A percentile compares a stretch with the other conserved stretches of the same genome.
Evolutionary conservation across 2,329 filamentous ascomycete species (phyloP).

Genomic region (Penicillium frequentans): DNA sequence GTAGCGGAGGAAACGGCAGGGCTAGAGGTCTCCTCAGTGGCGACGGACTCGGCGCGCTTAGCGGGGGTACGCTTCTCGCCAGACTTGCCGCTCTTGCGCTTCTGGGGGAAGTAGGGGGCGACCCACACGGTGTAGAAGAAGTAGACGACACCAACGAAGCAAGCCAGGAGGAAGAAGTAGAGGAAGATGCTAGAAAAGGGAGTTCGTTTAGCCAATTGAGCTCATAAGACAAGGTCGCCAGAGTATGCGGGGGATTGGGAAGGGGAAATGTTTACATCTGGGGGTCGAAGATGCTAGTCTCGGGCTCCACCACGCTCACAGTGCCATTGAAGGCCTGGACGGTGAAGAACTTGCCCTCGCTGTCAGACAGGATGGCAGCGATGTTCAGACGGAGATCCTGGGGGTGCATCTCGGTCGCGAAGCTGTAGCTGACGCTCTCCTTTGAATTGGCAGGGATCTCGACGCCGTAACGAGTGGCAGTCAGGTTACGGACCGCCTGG

Average conservation of each 20-base stretch:
- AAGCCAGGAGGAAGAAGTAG: slow-evolving; percentile 81
- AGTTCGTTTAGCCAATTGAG: slow-evolving; percentile 15
- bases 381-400: slow-evolving; percentile 82
- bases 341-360: slow-evolving; percentile 70
- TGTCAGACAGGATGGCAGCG: slow-evolving; percentile 69
- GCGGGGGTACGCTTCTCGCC: slow-evolving; percentile 42
- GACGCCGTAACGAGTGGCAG: slow-evolving; percentile 70
- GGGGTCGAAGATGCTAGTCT: slow-evolving; percentile 88
- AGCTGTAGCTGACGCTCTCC: slow-evolving; percentile 76
- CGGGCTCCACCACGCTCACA: slow-evolving; percentile 84
- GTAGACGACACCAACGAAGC: slow-evolving; percentile 79
- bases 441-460: slow-evolving; percentile 74
- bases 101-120: slow-evolving; percentile 90
- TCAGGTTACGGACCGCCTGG: slow-evolving; percentile 79
- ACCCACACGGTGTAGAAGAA: slow-evolving; percentile 99
- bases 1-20: slow-evolving; percentile 69
- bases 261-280: slow-evolving; percentile 70
- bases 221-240: not conserved
- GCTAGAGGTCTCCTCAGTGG: slow-evolving; percentile 65
- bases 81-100: slow-evolving; percentile 34
- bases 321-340: slow-evolving; percentile 77
- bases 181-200: slow-evolving; percentile 76
- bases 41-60: slow-evolving; percentile 66
- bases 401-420: slow-evolving; percentile 88
- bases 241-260: not conserved